phyloP scores from a whole-genome alignment of 2,329 filamentous ascomycete species.

The Aspergillus caelatus region DNA sequence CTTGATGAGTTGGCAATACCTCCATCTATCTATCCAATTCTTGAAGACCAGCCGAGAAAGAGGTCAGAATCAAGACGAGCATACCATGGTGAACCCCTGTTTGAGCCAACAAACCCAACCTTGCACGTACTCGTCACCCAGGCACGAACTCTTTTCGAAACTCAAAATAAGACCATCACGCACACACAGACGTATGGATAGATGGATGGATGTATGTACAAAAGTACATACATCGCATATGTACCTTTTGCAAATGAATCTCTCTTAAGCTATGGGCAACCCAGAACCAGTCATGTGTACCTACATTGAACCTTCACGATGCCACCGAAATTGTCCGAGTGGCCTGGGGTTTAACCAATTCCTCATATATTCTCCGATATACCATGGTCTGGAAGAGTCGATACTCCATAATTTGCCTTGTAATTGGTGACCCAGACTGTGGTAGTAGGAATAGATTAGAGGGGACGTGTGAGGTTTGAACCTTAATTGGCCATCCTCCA shows the following conservation, averaged over 20 bases:
- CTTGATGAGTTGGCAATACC: conserved; percentile 5
- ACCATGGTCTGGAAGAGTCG: conserved; percentile 16
- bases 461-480: conserved; percentile 9
- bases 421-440: not conserved
- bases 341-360: not conserved
- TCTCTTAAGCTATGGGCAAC: not conserved
- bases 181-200: not conserved
- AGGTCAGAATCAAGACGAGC: not conserved
- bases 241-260: not conserved
- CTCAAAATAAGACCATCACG: not conserved
- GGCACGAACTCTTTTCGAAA: conserved; percentile 21
- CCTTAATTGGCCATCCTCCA: conserved; percentile 13
- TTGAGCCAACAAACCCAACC: conserved; percentile 6
- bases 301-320: conserved; percentile 5
- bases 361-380: conserved; percentile 21
- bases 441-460: conserved; percentile 11
- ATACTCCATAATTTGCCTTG: not conserved
- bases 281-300: conserved; percentile 1
- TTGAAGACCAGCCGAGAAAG: not conserved
- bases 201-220: not conserved
- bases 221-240: not conserved
- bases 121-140: conserved; percentile 15
- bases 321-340: conserved; percentile 5
- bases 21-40: not conserved
- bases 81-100: conserved; percentile 11